Base-by-base conservation (phyloP, 1,284 basidiomycete genomes). In the Austropuccinia psidii region DNA sequence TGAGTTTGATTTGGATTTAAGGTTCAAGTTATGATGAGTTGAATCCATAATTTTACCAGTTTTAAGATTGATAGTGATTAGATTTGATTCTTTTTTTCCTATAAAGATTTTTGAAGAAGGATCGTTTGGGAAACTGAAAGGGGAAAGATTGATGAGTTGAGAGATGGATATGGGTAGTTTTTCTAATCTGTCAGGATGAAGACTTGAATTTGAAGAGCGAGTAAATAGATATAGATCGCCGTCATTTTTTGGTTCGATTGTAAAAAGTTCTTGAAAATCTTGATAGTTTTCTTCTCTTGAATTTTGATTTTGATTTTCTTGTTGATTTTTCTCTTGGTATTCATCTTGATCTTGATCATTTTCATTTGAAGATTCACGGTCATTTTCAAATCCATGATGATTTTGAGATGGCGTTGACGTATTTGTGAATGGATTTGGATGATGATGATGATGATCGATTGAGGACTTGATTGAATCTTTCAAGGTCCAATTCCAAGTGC, bases 161-260 rank as follows among this genome's bases (percentile, higher is more conserved):
- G 89, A 83, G 85, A 95, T 88, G 35, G 90, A 87, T 75, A 93
- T 86, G 0, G 91, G 90, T 73, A 95, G 87, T 50, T 89, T 89
- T 78, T 92, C 88, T 57, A 90, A 83, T n/a, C 57, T 55, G 47
- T 55, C 60, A 0, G 89, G 85, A 55, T 85, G 85, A 19, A 84
- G 83, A 0, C 87, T 85, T n/a, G 74, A 73, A 4, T 72, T 68
- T 55, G 75, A 75, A 54, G 67, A 54, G 0, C 86, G 85, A 3
- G 86, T 82, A 81, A 90, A 86, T 66, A 93, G 85, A 81, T 91
- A 95, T 77, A 95, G 90, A 78, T 91, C 88, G 7, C 92, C 93
- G 1, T 77, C 78, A 0, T 88, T 87, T 82, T 92, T 89, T 0
- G 92, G 93, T 79, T 95, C 93, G 67, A 95, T 90, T 74, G 94